Evolutionary conservation across 169 alveolate species (phyloP).

Genomic region (Blepharisma undulans): DNA sequence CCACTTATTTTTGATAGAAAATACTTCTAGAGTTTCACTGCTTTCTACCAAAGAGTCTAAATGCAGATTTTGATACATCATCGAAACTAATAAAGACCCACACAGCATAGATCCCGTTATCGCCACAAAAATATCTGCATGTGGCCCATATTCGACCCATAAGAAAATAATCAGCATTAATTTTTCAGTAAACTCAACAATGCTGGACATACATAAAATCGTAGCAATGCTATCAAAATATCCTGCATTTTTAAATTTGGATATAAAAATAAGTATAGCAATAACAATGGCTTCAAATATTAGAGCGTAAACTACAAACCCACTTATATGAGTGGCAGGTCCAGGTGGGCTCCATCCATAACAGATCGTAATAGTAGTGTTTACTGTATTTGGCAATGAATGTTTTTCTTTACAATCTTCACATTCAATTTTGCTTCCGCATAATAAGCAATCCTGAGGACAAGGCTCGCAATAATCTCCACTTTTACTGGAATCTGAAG

Average conservation of each 20-base stretch:
- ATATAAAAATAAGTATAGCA: background rate
- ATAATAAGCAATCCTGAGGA: background rate
- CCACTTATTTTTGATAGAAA: background rate
- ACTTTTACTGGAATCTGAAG: background rate
- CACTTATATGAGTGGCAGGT: background rate
- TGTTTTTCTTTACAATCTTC: background rate
- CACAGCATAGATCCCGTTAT: background rate
- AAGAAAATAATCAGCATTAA: background rate
- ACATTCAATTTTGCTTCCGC: background rate
- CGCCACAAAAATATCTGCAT: background rate
- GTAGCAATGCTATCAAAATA: background rate
- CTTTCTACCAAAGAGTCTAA: background rate
- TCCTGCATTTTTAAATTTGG: background rate
- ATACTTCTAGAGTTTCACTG: slow-evolving; percentile 4
- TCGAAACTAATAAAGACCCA: background rate
- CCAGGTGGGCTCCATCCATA: background rate
- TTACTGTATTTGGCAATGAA: background rate
- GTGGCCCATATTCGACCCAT: background rate
- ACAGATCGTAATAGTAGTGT: background rate
- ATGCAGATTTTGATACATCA: background rate
- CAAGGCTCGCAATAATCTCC: background rate
- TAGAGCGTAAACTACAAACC: background rate
- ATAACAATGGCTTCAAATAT: background rate
- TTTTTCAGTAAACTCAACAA: background rate
- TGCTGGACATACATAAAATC: background rate